Conservation (phyloP, 805 yeast genomes). For the Priceomyces fermenticarens region DNA sequence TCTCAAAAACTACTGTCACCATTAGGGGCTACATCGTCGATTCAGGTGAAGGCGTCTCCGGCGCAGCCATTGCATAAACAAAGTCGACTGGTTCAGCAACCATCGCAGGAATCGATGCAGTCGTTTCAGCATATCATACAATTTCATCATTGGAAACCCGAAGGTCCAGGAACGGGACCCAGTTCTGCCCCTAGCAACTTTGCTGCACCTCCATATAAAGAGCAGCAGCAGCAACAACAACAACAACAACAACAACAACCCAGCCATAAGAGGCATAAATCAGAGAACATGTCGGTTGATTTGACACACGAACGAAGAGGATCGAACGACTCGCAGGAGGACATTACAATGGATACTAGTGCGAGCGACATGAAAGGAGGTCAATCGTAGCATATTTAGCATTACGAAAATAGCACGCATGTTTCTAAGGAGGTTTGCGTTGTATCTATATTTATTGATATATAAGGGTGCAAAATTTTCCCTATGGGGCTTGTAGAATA, state of each 20-base stretch:
- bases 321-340: conserved; percentile 5
- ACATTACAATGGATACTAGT: conserved; percentile 15
- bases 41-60: conserved; percentile 41
- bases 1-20: conserved; percentile 14
- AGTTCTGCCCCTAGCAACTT: conserved; percentile 9
- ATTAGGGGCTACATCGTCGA: conserved; percentile 28
- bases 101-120: conserved; percentile 43
- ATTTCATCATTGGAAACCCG: conserved; percentile 59
- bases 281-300: conserved; percentile 31
- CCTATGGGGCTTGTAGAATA: too few species aligned
- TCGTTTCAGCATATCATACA: conserved; percentile 51
- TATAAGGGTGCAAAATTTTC: too few species aligned
- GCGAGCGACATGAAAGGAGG: not conserved
- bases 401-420: too few species aligned
- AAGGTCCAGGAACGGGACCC: conserved; percentile 14
- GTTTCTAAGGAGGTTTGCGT: too few species aligned
- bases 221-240: conserved; percentile 7
- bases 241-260: conserved; percentile 1
- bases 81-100: conserved; percentile 26
- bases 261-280: conserved; percentile 38
- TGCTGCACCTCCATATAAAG: conserved; percentile 8
- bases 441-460: too few species aligned
- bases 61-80: conserved; percentile 40
- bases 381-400: too few species aligned
- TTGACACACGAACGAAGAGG: conserved; percentile 8